Percentiles rank a stretch among this genome's conserved stretches.
Conservation (phyloP, 106 monocot genomes). For the Acanthochlamys bracteata region DNA sequence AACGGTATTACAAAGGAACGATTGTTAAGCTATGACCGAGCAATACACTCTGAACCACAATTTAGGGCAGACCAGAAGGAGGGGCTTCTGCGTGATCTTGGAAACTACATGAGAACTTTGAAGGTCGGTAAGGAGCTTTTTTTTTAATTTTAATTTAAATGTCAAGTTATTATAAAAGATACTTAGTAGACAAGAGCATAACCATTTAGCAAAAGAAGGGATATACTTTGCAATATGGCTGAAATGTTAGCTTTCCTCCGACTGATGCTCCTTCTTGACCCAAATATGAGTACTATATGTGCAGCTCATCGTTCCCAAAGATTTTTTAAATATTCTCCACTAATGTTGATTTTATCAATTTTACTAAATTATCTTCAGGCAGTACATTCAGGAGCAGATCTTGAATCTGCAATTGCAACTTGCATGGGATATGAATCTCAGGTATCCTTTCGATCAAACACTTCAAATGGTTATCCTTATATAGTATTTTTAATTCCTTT, state of each 20-base stretch:
- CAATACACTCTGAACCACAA: slow-evolving; percentile 85
- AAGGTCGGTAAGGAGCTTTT: slow-evolving; percentile 46
- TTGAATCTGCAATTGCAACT: slow-evolving; percentile 93
- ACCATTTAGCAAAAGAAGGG: too few species aligned
- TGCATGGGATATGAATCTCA: slow-evolving; percentile 86
- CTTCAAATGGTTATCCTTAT: not conserved
- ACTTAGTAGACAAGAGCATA: too few species aligned
- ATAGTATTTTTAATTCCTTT: not conserved
- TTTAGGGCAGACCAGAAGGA: slow-evolving; percentile 82
- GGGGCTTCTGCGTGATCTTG: slow-evolving; percentile 79
- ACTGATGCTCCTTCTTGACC: too few species aligned
- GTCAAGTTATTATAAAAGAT: not conserved
- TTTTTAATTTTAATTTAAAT: not conserved
- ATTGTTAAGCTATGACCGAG: slow-evolving; percentile 87
- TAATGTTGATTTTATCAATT: too few species aligned
- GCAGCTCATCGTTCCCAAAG: too few species aligned
- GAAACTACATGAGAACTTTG: slow-evolving; percentile 82
- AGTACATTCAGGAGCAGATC: slow-evolving; percentile 98
- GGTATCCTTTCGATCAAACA: slow-evolving; percentile 26
- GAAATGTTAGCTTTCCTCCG: too few species aligned
- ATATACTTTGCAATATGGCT: too few species aligned
- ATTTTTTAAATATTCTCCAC: too few species aligned
- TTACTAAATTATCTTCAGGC: slow-evolving; percentile 73
- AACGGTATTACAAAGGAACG: slow-evolving; percentile 91
- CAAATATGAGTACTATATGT: too few species aligned